phyloP scores from a whole-genome alignment of 805 yeast genomes.

The Grigorovia jiainica region DNA sequence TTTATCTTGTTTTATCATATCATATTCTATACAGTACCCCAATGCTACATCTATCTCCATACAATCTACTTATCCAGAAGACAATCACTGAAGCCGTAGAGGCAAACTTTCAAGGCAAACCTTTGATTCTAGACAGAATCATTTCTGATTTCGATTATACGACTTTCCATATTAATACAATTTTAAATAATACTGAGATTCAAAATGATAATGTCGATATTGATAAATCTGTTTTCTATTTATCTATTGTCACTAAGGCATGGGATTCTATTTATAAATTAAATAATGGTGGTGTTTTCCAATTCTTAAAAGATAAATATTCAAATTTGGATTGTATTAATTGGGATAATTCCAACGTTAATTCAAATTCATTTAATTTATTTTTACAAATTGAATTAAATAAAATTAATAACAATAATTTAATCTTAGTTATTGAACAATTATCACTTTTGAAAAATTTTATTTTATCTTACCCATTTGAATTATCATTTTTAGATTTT shows the following conservation, averaged over 20 bases:
- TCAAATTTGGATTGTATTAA: background rate
- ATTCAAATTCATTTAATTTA: conserved; percentile 67
- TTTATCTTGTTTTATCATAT: too few relatives aligned
- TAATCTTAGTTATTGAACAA: conserved; percentile 35
- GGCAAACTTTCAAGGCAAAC: conserved; percentile 19
- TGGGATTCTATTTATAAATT: conserved; percentile 20
- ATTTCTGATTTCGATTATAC: conserved; percentile 95
- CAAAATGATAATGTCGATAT: conserved; percentile 44
- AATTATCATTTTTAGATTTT: conserved; percentile 72
- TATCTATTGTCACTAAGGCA: conserved; percentile 27
- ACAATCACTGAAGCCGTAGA: conserved; percentile 56
- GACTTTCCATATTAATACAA: conserved; percentile 74
- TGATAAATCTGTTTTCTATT: conserved; percentile 37
- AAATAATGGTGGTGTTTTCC: conserved; percentile 9
- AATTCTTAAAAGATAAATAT: conserved; percentile 17
- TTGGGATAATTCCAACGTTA: background rate
- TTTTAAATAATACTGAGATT: conserved; percentile 18
- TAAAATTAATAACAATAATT: conserved; percentile 43
- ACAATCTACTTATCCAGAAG: conserved; percentile 73
- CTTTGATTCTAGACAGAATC: conserved; percentile 60
- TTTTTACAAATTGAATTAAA: conserved; percentile 59
- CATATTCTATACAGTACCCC: too few relatives aligned
- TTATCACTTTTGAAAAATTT: conserved; percentile 74
- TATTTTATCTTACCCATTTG: conserved; percentile 88
- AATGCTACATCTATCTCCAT: conserved; percentile 81